A percentile compares a stretch with the other conserved stretches of the same genome.
Conservation (phyloP, 1,284 basidiomycete genomes). For the Irpex sp. region DNA sequence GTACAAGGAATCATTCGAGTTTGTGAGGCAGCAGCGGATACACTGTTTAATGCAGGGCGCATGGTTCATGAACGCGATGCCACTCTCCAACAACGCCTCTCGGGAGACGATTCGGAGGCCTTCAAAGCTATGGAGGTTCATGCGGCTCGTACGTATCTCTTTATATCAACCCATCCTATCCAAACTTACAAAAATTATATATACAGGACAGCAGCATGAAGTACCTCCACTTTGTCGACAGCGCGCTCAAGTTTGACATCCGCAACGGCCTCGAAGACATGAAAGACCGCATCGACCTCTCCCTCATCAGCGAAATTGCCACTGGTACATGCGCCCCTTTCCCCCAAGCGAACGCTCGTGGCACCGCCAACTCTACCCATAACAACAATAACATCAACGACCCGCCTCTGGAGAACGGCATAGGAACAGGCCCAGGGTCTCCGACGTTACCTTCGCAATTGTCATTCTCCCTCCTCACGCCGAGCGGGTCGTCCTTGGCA, state of each 20-base stretch:
- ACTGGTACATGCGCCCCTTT: constrained; percentile 73
- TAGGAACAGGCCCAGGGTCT: constrained; percentile 29
- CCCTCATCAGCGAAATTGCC: constrained; percentile 72
- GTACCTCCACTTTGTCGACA: constrained; percentile 81
- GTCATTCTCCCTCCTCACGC: constrained; percentile 74
- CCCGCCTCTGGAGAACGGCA: constrained; percentile 45
- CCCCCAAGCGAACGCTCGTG: constrained; percentile 36
- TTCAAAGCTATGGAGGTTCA: constrained; percentile 68
- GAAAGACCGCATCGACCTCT: constrained; percentile 79
- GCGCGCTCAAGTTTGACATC: constrained; percentile 68
- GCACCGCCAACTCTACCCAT: neutral
- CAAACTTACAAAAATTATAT: neutral
- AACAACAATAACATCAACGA: constrained; percentile 29
- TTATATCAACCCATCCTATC: neutral
- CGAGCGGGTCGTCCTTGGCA: constrained; percentile 72
- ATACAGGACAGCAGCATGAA: constrained; percentile 68
- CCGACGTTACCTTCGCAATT: constrained; percentile 59
- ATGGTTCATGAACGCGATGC: constrained; percentile 81
- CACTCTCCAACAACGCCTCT: constrained; percentile 38
- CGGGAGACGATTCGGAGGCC: constrained; percentile 51
- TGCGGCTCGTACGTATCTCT: constrained; percentile 53
- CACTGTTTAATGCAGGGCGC: constrained; percentile 86
- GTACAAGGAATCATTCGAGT: constrained; percentile 89
- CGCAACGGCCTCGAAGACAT: constrained; percentile 81
- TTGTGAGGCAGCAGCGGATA: constrained; percentile 86